Conservation (phyloP, 169 alveolate species). For the Plasmodium inui region DNA sequence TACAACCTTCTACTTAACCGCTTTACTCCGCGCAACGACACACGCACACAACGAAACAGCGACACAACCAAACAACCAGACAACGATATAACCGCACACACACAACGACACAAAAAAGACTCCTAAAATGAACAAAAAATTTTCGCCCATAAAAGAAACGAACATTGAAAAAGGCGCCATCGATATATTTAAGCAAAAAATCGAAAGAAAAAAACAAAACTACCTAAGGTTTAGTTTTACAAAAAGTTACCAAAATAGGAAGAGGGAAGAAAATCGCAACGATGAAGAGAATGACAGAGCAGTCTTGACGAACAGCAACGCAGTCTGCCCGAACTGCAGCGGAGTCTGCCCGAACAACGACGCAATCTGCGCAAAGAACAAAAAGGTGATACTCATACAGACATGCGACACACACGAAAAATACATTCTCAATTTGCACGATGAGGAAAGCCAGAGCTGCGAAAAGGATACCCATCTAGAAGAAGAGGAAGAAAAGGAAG, state of each 20-base stretch:
- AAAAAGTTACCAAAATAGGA: slow-evolving; percentile 14
- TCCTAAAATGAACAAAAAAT: slow-evolving; percentile 26
- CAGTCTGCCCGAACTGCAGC: background rate
- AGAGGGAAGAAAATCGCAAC: slow-evolving; percentile 6
- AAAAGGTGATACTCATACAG: slow-evolving; percentile 35
- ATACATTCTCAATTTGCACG: slow-evolving; percentile 52
- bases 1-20: background rate
- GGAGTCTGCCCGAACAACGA: background rate
- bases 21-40: background rate
- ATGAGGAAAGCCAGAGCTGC: slow-evolving; percentile 27
- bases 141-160: slow-evolving; percentile 26
- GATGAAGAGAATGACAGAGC: background rate
- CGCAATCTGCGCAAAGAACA: background rate
- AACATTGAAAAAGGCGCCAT: slow-evolving; percentile 39
- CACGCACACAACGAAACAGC: background rate
- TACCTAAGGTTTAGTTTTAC: slow-evolving; percentile 39
- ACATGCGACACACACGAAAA: slow-evolving; percentile 56
- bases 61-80: background rate
- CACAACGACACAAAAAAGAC: background rate
- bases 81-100: background rate
- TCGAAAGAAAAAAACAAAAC: slow-evolving; percentile 50
- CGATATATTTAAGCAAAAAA: slow-evolving; percentile 48
- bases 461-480: background rate
- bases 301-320: background rate
- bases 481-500: background rate